phyloP scores from a whole-genome alignment of 305 asterid genomes.

The Rubia tinctorum region DNA sequence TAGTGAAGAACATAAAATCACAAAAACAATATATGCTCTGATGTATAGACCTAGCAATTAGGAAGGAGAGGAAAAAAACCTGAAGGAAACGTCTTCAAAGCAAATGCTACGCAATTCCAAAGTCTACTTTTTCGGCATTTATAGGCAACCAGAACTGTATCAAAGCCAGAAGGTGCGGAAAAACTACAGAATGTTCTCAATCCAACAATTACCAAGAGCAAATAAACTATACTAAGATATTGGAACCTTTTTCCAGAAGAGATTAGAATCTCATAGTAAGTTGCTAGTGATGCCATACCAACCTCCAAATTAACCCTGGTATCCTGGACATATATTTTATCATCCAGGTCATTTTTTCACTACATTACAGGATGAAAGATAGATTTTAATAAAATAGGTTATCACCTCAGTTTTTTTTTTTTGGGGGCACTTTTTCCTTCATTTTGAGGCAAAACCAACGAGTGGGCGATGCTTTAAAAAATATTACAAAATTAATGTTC shows the following conservation, averaged over 20 bases:
- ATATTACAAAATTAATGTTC: too few relatives aligned
- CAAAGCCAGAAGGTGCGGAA: constrained; percentile 5
- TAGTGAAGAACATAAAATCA: background rate
- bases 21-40: background rate
- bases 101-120: background rate
- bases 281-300: constrained; percentile 29
- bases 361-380: too few relatives aligned
- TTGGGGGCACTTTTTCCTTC: too few relatives aligned
- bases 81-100: background rate
- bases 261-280: constrained; percentile 28
- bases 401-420: too few relatives aligned
- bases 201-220: constrained; percentile 20
- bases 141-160: constrained; percentile 15
- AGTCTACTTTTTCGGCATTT: constrained; percentile 3
- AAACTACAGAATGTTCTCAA: constrained; percentile 25
- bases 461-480: too few relatives aligned
- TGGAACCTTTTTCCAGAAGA: constrained; percentile 28
- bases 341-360: background rate
- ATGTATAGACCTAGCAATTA: background rate
- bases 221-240: constrained; percentile 25
- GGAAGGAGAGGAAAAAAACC: constrained; percentile 8
- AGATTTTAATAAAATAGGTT: too few relatives aligned
- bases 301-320: constrained; percentile 3
- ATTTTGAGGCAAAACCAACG: too few relatives aligned
- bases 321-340: constrained; percentile 9